Conservation (phyloP, 2,329 filamentous ascomycete species). For the Rhinocladiella mackenziei region DNA sequence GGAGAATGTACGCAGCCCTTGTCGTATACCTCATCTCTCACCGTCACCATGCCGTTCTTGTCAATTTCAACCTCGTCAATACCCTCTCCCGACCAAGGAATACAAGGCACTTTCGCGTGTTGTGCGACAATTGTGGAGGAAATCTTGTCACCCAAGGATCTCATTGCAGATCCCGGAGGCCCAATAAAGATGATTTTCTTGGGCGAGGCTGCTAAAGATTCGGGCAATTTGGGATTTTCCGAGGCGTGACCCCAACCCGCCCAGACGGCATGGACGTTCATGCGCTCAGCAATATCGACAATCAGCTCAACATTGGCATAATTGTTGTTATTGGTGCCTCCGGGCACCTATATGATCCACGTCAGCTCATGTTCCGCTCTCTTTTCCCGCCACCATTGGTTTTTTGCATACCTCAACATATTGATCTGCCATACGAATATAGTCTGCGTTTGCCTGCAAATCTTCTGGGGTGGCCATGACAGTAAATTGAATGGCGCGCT, state of each 20-base stretch:
- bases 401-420: constrained; percentile 71
- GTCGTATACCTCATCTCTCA: constrained; percentile 76
- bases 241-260: constrained; percentile 99
- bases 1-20: constrained; percentile 88
- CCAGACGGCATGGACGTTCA: constrained; percentile 98
- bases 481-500: constrained; percentile 96
- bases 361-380: constrained; percentile 8
- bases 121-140: constrained; percentile 99
- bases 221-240: constrained; percentile 95
- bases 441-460: constrained; percentile 94
- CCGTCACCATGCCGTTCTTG: constrained; percentile 81
- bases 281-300: constrained; percentile 96
- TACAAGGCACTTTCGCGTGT: constrained; percentile 92
- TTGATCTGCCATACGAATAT: constrained; percentile 99
- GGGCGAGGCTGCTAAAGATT: constrained; percentile 89
- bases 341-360: constrained; percentile 62
- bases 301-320: constrained; percentile 99
- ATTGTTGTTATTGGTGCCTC: constrained; percentile 99
- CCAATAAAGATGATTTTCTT: constrained; percentile 99
- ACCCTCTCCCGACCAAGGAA: constrained; percentile 97
- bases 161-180: constrained; percentile 95
- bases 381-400: constrained; percentile 4
- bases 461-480: constrained; percentile 99
- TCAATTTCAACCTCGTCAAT: constrained; percentile 78
- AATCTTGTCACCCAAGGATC: constrained; percentile 98